These are phyloP conservation scores for Pythium insidiosum DNA, from an alignment of 352 stramenopile genomes.

Conservation along the genomic window DNA sequence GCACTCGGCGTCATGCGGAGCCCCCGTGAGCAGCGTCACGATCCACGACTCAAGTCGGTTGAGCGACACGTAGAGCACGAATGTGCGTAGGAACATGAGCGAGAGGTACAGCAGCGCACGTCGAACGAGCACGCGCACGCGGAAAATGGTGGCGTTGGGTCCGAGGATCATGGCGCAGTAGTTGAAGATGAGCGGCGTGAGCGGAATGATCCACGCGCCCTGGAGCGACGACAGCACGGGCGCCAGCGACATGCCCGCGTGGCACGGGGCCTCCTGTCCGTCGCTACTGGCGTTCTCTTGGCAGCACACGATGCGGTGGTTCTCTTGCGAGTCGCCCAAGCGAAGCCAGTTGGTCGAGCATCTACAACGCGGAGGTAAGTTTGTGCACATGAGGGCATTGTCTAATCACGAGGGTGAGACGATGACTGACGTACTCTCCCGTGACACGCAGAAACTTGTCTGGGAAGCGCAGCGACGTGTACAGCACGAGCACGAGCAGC, in stretches of 20 bases:
- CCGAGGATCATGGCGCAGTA: conserved; percentile 61
- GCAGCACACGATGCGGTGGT: conserved; percentile 48
- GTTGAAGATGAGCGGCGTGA: conserved; percentile 55
- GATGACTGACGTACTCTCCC: conserved; percentile 44
- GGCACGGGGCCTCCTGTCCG: conserved; percentile 34
- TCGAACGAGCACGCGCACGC: conserved; percentile 44
- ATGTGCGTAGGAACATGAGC: conserved; percentile 53
- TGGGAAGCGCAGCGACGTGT: conserved; percentile 41
- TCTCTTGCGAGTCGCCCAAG: conserved; percentile 16
- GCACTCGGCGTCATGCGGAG: conserved; percentile 20
- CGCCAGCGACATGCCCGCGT: conserved; percentile 56
- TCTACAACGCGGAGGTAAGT: conserved; percentile 19
- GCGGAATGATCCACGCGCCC: conserved; percentile 56
- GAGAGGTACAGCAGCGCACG: conserved; percentile 44
- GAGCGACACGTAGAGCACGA: conserved; percentile 61
- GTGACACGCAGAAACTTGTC: conserved; percentile 63
- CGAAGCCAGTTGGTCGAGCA: conserved; percentile 66
- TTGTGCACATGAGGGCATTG: neutral
- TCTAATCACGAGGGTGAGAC: neutral
- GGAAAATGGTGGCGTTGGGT: conserved; percentile 32
- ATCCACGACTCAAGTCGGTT: conserved; percentile 39
- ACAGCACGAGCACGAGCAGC: conserved; percentile 46
- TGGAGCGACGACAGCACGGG: conserved; percentile 34
- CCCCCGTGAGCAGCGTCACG: conserved; percentile 27
- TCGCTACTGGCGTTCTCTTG: conserved; percentile 15